Percentiles rank a stretch among this genome's conserved stretches.
Conservation (phyloP, 2,329 filamentous ascomycete genomes). For the Aureobasidium sp. region DNA sequence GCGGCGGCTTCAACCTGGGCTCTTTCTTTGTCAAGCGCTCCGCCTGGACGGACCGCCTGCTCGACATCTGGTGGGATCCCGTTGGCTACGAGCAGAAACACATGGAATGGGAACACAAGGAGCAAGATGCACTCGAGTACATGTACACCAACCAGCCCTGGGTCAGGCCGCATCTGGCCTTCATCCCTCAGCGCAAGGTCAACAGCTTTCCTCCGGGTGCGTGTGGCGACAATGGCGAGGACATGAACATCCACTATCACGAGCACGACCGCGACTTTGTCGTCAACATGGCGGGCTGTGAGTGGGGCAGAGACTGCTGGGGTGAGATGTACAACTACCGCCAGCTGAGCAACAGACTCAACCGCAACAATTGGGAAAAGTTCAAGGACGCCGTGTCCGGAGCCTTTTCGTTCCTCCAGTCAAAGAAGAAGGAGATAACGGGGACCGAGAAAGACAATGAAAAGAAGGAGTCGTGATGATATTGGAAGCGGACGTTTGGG, state of each 20-base stretch:
- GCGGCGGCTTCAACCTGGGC: constrained; percentile 89
- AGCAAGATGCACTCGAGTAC: constrained; percentile 91
- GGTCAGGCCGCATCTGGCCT: constrained; percentile 81
- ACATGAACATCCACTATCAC: constrained; percentile 75
- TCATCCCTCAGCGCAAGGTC: constrained; percentile 83
- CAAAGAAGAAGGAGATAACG: constrained; percentile 19
- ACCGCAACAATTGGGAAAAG: constrained; percentile 73
- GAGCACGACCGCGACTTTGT: constrained; percentile 82
- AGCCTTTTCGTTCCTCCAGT: constrained; percentile 25
- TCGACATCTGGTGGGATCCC: constrained; percentile 98
- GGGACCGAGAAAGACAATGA: constrained; percentile 7
- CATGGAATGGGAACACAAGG: constrained; percentile 98
- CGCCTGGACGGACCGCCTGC: constrained; percentile 79
- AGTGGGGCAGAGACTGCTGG: constrained; percentile 97
- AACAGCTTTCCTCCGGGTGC: constrained; percentile 92
- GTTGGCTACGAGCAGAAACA: constrained; percentile 97
- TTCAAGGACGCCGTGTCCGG: constrained; percentile 43
- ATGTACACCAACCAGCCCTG: constrained; percentile 87
- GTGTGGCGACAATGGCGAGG: constrained; percentile 69
- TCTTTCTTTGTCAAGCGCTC: constrained; percentile 88
- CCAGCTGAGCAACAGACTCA: constrained; percentile 82
- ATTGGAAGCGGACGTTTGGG: constrained; percentile 10
- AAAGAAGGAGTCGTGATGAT: constrained; percentile 7
- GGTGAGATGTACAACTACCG: constrained; percentile 95
- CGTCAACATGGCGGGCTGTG: constrained; percentile 97